These are phyloP conservation scores for Pichia kudriavzevii DNA, from an alignment of 1,139 yeast species.

Conservation along the genomic window DNA sequence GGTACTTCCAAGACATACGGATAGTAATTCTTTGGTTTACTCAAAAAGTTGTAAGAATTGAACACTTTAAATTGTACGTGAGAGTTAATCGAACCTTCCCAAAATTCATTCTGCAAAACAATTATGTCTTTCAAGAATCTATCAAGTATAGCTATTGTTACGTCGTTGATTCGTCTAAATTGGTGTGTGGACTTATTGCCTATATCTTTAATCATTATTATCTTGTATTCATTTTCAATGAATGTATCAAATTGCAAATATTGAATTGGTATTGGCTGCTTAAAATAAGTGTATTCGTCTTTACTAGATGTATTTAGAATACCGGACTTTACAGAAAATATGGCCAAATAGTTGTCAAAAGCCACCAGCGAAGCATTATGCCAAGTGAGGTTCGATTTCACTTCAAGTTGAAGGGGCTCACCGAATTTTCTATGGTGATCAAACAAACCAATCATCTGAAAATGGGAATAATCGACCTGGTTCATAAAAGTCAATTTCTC, in stretches of 20 bases:
- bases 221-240: slow-evolving; percentile 16
- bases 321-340: slow-evolving; percentile 17
- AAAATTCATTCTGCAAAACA: slow-evolving; percentile 16
- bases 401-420: slow-evolving; percentile 21
- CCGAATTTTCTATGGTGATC: slow-evolving; percentile 20
- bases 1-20: too few relatives aligned
- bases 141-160: slow-evolving; percentile 20
- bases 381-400: slow-evolving; percentile 19
- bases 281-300: slow-evolving; percentile 16
- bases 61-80: slow-evolving; percentile 19
- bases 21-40: slow-evolving; percentile 7
- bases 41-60: slow-evolving; percentile 20
- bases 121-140: slow-evolving; percentile 21
- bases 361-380: slow-evolving; percentile 18
- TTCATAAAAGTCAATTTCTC: slow-evolving; percentile 21
- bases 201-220: slow-evolving; percentile 18
- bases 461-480: slow-evolving; percentile 22
- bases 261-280: slow-evolving; percentile 25
- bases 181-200: slow-evolving; percentile 17
- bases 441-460: slow-evolving; percentile 27
- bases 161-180: slow-evolving; percentile 17
- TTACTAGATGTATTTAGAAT: slow-evolving; percentile 12
- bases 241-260: slow-evolving; percentile 16
- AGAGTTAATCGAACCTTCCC: slow-evolving; percentile 13
- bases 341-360: slow-evolving; percentile 25